phyloP scores from a whole-genome alignment of 257 asterid genomes.

The Petrea volubilis region DNA sequence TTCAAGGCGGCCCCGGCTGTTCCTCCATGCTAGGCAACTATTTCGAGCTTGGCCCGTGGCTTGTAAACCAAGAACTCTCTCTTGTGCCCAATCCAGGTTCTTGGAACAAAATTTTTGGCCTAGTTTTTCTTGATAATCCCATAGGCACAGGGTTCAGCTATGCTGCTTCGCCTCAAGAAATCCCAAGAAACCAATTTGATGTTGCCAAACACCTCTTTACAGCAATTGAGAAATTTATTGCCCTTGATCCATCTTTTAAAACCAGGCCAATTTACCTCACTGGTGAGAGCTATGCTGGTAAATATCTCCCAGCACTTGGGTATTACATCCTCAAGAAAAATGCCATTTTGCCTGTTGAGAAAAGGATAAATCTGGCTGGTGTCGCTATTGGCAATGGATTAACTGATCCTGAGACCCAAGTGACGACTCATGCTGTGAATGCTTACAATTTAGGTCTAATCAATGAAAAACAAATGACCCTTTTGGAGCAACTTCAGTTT shows the following conservation, averaged over 20 bases:
- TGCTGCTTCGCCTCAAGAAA: constrained; percentile 64
- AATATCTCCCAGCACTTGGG: constrained; percentile 77
- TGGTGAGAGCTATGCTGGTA: constrained; percentile 90
- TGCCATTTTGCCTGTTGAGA: constrained; percentile 30
- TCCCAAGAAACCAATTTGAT: constrained; percentile 71
- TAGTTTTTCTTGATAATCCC: constrained; percentile 79
- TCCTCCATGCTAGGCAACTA: constrained; percentile 81
- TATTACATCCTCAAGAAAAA: constrained; percentile 52
- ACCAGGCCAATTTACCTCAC: constrained; percentile 63
- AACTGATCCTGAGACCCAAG: constrained; percentile 82
- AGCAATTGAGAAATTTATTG: constrained; percentile 57
- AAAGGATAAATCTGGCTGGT: constrained; percentile 57
- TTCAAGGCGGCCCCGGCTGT: constrained; percentile 93
- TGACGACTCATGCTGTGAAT: constrained; percentile 53
- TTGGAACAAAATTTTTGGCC: constrained; percentile 73
- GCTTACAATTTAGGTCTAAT: constrained; percentile 58
- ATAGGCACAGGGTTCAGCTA: constrained; percentile 85
- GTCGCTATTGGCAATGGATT: constrained; percentile 84
- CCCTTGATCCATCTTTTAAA: constrained; percentile 47
- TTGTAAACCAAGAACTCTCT: constrained; percentile 37
- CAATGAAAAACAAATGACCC: constrained; percentile 53
- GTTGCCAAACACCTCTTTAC: constrained; percentile 60
- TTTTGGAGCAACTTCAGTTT: constrained; percentile 53
- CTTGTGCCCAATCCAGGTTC: constrained; percentile 53
- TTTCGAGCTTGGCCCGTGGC: constrained; percentile 78